A percentile compares a stretch with the other conserved stretches of the same genome.
These are phyloP conservation scores for Nicotiana otophora DNA, from an alignment of 257 asterid genomes.

Conservation along the genomic window DNA sequence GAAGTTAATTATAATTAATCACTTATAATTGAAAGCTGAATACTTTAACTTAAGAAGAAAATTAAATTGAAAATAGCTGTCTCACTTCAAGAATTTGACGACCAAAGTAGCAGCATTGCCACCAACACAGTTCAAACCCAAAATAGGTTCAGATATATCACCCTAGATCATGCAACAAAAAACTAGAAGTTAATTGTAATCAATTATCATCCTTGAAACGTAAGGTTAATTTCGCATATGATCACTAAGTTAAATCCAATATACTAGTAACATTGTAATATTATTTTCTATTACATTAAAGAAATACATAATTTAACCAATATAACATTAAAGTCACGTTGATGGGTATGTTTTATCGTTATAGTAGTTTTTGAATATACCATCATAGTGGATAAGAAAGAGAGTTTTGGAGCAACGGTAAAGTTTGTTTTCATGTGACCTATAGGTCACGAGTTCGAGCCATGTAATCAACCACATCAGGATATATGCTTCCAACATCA, in stretches of 20 bases:
- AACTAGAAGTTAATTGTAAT: neutral
- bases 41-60: neutral
- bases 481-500: too few species aligned
- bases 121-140: conserved; percentile 92
- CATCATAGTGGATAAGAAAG: too few species aligned
- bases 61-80: conserved; percentile 1
- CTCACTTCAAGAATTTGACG: conserved; percentile 75
- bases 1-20: neutral
- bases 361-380: too few species aligned
- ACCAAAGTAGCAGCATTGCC: conserved; percentile 85
- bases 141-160: conserved; percentile 61
- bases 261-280: neutral
- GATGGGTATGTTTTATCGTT: neutral
- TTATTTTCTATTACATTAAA: neutral
- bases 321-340: neutral
- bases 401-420: too few species aligned
- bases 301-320: neutral
- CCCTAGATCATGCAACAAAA: conserved; percentile 29
- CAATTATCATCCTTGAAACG: neutral
- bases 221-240: neutral
- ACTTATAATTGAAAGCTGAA: neutral
- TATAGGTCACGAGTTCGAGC: too few species aligned
- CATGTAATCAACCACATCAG: too few species aligned
- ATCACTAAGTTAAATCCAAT: neutral
- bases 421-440: too few species aligned